phyloP scores from a whole-genome alignment of 2,329 filamentous ascomycete genomes.

The Xylogone sp. region DNA sequence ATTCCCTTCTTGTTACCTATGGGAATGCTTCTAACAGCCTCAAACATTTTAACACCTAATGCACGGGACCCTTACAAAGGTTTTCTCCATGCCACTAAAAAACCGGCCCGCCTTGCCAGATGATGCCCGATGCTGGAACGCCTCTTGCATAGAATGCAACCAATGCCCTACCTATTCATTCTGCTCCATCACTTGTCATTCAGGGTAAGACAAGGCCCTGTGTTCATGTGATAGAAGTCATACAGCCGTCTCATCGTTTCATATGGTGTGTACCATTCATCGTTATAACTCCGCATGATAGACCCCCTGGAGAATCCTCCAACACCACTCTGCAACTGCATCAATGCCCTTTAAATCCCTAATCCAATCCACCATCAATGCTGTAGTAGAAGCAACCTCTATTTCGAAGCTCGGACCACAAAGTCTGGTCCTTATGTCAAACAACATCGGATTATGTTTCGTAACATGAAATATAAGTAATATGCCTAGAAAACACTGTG shows the following conservation, averaged over 20 bases:
- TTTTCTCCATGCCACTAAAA: not conserved
- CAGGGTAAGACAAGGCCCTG: not conserved
- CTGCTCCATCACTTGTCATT: not conserved
- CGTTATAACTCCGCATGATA: conserved; percentile 18
- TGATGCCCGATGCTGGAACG: not conserved
- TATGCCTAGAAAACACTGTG: conserved; percentile 57
- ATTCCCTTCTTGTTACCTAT: not conserved
- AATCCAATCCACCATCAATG: conserved; percentile 56
- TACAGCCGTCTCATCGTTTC: not conserved
- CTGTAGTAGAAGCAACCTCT: conserved; percentile 44
- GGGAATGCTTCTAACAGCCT: not conserved
- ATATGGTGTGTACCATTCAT: not conserved
- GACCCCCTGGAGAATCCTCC: conserved; percentile 23
- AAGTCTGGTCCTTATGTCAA: conserved; percentile 43
- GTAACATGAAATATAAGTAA: conserved; percentile 54
- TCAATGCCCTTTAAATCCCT: conserved; percentile 52
- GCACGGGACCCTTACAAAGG: not conserved
- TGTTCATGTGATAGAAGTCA: not conserved
- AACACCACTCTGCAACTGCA: conserved; percentile 47
- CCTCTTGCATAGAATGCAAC: not conserved
- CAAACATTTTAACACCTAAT: not conserved
- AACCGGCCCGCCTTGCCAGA: not conserved
- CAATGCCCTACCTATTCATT: not conserved
- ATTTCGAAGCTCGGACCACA: conserved; percentile 47
- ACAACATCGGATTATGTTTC: conserved; percentile 45